phyloP scores from a whole-genome alignment of 176 grass and related monocot genomes.

The Bothriochloa decipiens region DNA sequence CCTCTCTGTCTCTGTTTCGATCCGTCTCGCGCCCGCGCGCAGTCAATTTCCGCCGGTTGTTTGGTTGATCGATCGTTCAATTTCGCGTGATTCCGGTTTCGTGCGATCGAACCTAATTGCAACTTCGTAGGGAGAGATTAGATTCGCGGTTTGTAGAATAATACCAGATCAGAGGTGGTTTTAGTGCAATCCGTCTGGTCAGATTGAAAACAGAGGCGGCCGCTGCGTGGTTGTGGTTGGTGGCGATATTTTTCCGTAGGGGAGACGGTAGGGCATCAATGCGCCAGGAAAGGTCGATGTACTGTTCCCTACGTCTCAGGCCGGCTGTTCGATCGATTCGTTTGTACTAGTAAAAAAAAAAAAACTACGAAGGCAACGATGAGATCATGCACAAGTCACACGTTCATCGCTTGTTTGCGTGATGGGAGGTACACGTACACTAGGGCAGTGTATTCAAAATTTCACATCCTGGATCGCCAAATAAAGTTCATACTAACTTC shows the following conservation, averaged over 20 bases:
- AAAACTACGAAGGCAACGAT: not conserved
- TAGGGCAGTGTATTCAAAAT: too few species aligned
- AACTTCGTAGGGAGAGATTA: not conserved
- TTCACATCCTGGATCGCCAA: too few species aligned
- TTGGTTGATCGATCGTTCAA: not conserved
- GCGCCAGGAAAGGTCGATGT: too few species aligned
- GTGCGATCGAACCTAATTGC: not conserved
- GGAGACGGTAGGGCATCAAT: too few species aligned
- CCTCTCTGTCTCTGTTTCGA: too few species aligned
- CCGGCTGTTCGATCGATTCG: too few species aligned
- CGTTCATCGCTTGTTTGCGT: not conserved
- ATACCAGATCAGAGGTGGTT: not conserved
- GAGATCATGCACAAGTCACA: not conserved
- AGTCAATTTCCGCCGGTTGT: not conserved
- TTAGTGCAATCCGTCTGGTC: not conserved
- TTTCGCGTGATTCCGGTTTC: not conserved
- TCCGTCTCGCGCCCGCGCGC: not conserved
- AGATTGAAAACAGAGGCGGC: not conserved
- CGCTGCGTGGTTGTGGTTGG: not conserved
- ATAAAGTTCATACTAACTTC: too few species aligned
- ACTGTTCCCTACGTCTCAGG: too few species aligned
- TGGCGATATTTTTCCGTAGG: not conserved
- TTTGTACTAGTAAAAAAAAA: too few species aligned
- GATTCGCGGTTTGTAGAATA: not conserved
- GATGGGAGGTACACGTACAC: too few species aligned